These are phyloP conservation scores for Pseudomonodictys pantanalensis DNA, from an alignment of 495 filamentous ascomycete species.

Conservation along the genomic window DNA sequence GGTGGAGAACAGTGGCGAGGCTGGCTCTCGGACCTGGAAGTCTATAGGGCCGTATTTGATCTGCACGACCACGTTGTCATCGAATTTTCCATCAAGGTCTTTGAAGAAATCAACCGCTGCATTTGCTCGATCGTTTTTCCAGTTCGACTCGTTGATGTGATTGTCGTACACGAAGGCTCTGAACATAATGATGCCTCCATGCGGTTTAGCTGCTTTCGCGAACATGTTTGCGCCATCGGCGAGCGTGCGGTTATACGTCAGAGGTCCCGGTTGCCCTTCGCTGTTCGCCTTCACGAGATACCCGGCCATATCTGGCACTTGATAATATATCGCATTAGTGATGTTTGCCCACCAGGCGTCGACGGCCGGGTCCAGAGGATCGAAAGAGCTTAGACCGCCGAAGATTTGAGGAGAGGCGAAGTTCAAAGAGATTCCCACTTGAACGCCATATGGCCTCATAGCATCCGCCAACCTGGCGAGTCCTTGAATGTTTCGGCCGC, in stretches of 20 bases:
- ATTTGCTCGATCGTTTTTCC: conserved; percentile 67
- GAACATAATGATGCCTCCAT: conserved; percentile 70
- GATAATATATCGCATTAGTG: conserved; percentile 56
- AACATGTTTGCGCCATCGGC: conserved; percentile 70
- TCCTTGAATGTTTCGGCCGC: conserved; percentile 55
- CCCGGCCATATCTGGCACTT: conserved; percentile 64
- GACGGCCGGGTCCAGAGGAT: conserved; percentile 60
- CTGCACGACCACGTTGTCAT: conserved; percentile 68
- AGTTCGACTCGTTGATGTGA: conserved; percentile 55
- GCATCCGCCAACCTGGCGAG: conserved; percentile 61
- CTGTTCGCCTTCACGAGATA: conserved; percentile 72
- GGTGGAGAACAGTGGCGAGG: conserved; percentile 68
- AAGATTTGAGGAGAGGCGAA: conserved; percentile 62
- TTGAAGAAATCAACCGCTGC: conserved; percentile 68
- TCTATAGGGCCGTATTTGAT: conserved; percentile 75
- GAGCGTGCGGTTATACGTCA: conserved; percentile 67
- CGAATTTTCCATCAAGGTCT: conserved; percentile 61
- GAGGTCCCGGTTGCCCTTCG: conserved; percentile 69
- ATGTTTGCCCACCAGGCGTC: conserved; percentile 60
- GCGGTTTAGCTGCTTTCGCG: conserved; percentile 55
- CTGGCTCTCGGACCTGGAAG: conserved; percentile 70
- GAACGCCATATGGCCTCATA: conserved; percentile 65
- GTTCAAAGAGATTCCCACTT: conserved; percentile 63
- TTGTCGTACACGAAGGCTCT: conserved; percentile 70
- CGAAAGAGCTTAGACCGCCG: conserved; percentile 60